Base-by-base conservation (phyloP, 202 grass and related monocot genomes). In the Setaria viridis region DNA sequence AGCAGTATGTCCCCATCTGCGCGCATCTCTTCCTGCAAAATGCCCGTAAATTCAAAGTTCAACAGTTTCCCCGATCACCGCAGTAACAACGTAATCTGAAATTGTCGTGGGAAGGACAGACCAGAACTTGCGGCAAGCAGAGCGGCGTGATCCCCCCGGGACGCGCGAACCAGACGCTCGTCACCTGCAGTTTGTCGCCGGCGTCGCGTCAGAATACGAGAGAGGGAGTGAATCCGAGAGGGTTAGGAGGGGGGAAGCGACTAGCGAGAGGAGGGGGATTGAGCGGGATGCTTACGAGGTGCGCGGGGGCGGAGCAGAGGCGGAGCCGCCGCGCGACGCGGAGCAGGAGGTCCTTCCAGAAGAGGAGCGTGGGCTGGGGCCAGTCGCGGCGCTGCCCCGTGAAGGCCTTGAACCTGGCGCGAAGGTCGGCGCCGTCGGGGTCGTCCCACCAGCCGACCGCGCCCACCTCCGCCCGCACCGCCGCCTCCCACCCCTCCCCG, bases 321-420 rank as follows among this genome's bases (percentile, higher is more conserved):
- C 82, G 74, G 50, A 99, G 91, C 21, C 66, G 80, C 35, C 86
- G 86, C 19, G 79, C 77, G 69, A 93, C 86, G 53, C 89, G 83
- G 67, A 95, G 70, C 39, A 99, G 45, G 56, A 99, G 83, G 64
- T 90, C 73, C 77, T 91, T 90, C 87, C 92, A 95, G 90, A 92
- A 96, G 80, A 91, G 86, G 74, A 96, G 83, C 70, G 76, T 92
- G 62, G 89, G 80, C 33, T 89, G 79, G 30, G 93, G 82, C 92
- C 97, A 99, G 84, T 96, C 92, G 48, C 93, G 10, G 37, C 92
- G 83, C 87, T 99, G 92, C 46, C 93, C 97, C 82, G 91, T 96
- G 87, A 99, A 92, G 47, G 92, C 93, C 72, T 99, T 99, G 88
- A 99, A 92, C 89, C n/a, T 84, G 81, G 85, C 70, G 54, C 88